Base-by-base conservation (phyloP, 495 filamentous ascomycete species). In the Cryomyces minteri region DNA sequence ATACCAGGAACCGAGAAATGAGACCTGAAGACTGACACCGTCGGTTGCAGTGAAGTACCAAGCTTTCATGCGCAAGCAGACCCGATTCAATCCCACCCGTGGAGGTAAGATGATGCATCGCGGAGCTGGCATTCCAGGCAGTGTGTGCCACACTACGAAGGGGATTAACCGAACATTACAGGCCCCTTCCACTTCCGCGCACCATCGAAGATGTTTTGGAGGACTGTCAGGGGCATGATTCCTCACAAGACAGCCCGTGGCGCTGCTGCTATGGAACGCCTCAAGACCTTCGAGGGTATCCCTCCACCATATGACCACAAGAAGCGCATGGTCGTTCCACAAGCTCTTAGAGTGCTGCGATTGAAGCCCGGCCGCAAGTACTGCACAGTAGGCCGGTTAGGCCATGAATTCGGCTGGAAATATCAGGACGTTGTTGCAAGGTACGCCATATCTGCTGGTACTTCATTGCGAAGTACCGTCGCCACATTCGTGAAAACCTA, bases 101-200 rank as follows among this genome's bases (percentile, higher is more conserved):
- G 90, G 87, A 74, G 87, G 82, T 87, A 71, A 73, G 80, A 63
- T 40, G 41, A 37, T 2, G 18, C 2, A 25, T 2, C 34, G 12
- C 34, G 12, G 34, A 14, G 12, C 34, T 38, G 9, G 34, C 34
- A 14, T 38, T 38, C 34, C 34, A 38, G 34, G 34, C 34, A 38
- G 9, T 38, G 2, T 38, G 3, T 9, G 12, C 9, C 12, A 38
- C 3, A 38, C 34, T 10, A 9, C 12, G 34, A 29, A 18, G 5
- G 41, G 4, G 7, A 12, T 28, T 29, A 43, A 51, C 41, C 48
- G n/a, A 8, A 29, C 25, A 36, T 42, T 49, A 14, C 58, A 84
- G 82, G 90, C 74, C 92, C 90, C 66, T 98, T 94, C 81, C 90
- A 96, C 72, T 98, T 94, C 84, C 92, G 90, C 68, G 84, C 86